Percentiles rank a stretch among this genome's conserved stretches.
Evolutionary conservation across 345 rosid species (phyloP).

Genomic region (Erysimum cheiranthoides): DNA sequence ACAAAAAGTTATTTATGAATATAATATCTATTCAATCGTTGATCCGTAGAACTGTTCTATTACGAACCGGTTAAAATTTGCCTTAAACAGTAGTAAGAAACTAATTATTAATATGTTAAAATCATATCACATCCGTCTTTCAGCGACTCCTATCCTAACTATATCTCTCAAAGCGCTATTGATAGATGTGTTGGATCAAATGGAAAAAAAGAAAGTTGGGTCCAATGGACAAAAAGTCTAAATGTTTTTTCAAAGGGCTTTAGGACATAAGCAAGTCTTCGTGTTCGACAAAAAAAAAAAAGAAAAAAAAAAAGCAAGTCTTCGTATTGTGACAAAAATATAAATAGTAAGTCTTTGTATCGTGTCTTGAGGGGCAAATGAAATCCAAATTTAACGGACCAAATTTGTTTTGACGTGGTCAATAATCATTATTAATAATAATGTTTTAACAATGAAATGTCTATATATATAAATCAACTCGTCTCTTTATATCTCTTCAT

Average conservation of each 20-base stretch:
- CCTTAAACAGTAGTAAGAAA: no score
- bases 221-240: neutral
- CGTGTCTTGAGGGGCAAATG: conserved; percentile 24
- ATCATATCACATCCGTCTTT: conserved; percentile 12
- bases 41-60: no score
- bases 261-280: conserved; percentile 3
- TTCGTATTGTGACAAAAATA: neutral
- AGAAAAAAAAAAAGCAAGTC: neutral
- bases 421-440: conserved; percentile 4
- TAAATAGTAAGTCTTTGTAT: conserved; percentile 19
- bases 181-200: neutral
- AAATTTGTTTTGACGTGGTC: conserved; percentile 16
- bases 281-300: neutral
- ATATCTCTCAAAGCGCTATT: conserved; percentile 18
- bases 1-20: no score
- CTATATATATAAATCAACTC: conserved; percentile 36
- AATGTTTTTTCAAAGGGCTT: neutral
- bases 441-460: conserved; percentile 19
- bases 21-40: no score
- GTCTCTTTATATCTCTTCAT: neutral
- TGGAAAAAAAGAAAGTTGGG: neutral
- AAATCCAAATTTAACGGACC: neutral
- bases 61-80: no score
- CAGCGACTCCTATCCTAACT: no score
- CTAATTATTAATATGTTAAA: neutral